Percentiles rank a stretch among this genome's conserved stretches.
These are phyloP conservation scores for Amanita rimosa DNA, from an alignment of 768 basidiomycete genomes.

Conservation along the genomic window DNA sequence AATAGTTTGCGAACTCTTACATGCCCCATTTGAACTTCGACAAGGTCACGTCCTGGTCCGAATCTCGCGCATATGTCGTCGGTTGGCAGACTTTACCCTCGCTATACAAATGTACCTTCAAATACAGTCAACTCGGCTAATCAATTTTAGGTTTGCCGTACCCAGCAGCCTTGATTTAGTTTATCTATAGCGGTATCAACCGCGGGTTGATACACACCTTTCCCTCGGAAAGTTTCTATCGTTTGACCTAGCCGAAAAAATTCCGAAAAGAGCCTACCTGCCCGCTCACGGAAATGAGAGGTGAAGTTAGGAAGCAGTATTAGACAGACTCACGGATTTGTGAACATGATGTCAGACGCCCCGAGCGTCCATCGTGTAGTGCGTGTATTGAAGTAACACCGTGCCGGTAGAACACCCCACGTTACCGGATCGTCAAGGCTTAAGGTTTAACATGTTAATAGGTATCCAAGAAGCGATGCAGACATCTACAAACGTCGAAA, in stretches of 20 bases:
- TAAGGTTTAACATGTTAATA: conserved; percentile 9
- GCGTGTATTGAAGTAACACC: conserved; percentile 43
- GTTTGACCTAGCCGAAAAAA: conserved; percentile 90
- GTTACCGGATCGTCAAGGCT: conserved; percentile 75
- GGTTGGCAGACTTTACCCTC: conserved; percentile 86
- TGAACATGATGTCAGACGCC: conserved; percentile 91
- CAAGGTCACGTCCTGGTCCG: conserved; percentile 35
- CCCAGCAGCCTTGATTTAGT: conserved; percentile 80
- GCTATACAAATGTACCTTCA: conserved; percentile 82
- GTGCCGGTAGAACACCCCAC: conserved; percentile 79
- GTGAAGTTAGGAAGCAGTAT: conserved; percentile 6
- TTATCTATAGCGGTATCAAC: conserved; percentile 75
- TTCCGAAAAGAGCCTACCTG: conserved; percentile 61
- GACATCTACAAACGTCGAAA: conserved; percentile 57
- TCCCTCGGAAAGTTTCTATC: conserved; percentile 86
- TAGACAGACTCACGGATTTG: conserved; percentile 57
- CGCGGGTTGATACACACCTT: conserved; percentile 80
- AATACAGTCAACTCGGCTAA: neutral
- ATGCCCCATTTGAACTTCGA: conserved; percentile 92
- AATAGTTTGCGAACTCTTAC: conserved; percentile 37
- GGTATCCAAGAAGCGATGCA: conserved; percentile 4
- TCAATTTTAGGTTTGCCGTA: conserved; percentile 23
- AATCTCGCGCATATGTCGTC: conserved; percentile 29
- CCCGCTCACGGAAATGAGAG: conserved; percentile 9
- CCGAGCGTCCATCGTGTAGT: conserved; percentile 87